phyloP scores from a whole-genome alignment of 2,329 filamentous ascomycete genomes.

The Nectriaceae sp. region DNA sequence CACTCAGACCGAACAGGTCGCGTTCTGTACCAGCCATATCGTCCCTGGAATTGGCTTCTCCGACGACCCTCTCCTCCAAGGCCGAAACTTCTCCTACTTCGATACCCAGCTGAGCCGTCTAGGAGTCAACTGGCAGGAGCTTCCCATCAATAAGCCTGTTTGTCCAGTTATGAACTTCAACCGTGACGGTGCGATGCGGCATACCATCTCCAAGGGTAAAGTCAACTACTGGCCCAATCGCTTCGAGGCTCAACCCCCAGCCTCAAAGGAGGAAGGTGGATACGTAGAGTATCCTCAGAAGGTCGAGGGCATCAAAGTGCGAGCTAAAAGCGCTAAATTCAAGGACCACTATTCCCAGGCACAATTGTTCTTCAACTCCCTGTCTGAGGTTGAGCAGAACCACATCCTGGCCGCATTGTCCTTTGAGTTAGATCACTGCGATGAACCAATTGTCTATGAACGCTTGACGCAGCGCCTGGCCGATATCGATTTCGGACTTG shows the following conservation, averaged over 20 bases:
- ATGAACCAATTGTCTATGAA: slow-evolving; percentile 75
- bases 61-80: slow-evolving; percentile 73
- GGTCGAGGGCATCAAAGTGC: slow-evolving; percentile 69
- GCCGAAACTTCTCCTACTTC: slow-evolving; percentile 69
- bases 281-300: slow-evolving; percentile 68
- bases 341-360: slow-evolving; percentile 76
- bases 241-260: slow-evolving; percentile 66
- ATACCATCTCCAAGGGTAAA: slow-evolving; percentile 68
- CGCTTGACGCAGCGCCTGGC: slow-evolving; percentile 67
- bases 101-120: slow-evolving; percentile 72
- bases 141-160: slow-evolving; percentile 75
- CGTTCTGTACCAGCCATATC: slow-evolving; percentile 79
- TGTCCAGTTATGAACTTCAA: slow-evolving; percentile 77
- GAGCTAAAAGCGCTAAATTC: slow-evolving; percentile 73
- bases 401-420: slow-evolving; percentile 71
- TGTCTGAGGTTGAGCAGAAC: slow-evolving; percentile 68
- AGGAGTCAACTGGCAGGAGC: slow-evolving; percentile 73
- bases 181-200: slow-evolving; percentile 71
- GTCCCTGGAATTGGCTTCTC: slow-evolving; percentile 78
- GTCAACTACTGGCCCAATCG: slow-evolving; percentile 68
- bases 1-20: slow-evolving; percentile 78
- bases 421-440: slow-evolving; percentile 80
- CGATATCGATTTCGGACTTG: slow-evolving; percentile 72
- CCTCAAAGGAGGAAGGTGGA: slow-evolving; percentile 60
- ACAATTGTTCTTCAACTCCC: slow-evolving; percentile 80